Base-by-base conservation (phyloP, 1,139 yeast species). In the Suhomyces atakaporum region DNA sequence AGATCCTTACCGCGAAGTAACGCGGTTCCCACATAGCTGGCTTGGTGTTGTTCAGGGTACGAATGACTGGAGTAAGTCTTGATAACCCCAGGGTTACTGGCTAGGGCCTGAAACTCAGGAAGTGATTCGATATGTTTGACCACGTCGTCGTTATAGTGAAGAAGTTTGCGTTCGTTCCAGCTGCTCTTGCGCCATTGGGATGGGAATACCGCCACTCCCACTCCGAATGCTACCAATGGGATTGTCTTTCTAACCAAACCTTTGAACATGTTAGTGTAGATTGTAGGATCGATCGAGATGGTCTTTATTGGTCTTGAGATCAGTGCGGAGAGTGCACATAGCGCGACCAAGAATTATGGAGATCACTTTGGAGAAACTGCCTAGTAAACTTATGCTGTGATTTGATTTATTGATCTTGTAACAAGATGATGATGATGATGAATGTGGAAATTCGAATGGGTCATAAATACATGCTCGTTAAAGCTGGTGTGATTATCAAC, bases 21-120 rank as follows among this genome's bases (percentile, higher is more conserved):
- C 1, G 90, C 90, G 29, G 79, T 77, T 0, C 81, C 79, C 3
- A 83, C 86, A 54, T 81, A 81, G 51, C 82, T 79, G 3, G 56
- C 52, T 29, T 73, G 75, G 53, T 84, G 89, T 16, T 79, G 81
- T 31, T 63, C 66, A 0, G 92, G 90, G 25, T 84, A 72, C 18
- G 69, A 56, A 11, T 69, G 61, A 10, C 79, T 70, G 6, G 69
- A 62, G 11, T 56, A 51, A 37, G 60, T 49, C 21, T 48, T 47
- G 14, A 39, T 47, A 30, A 53, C 54, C 18, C 57, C 47, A 3
- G 57, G 45, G 42, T 75, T 62, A 1, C 51, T 38, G 1, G 43
- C 39, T 19, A 75, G 51, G 5, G 47, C 34, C 38, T 63, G 52
- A 51, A 57, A 78, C 13, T 66, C 55, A 2, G 51, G 38, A 12